Conservation (phyloP, 257 asterid species). For the Parsonsia alboflavescens region DNA sequence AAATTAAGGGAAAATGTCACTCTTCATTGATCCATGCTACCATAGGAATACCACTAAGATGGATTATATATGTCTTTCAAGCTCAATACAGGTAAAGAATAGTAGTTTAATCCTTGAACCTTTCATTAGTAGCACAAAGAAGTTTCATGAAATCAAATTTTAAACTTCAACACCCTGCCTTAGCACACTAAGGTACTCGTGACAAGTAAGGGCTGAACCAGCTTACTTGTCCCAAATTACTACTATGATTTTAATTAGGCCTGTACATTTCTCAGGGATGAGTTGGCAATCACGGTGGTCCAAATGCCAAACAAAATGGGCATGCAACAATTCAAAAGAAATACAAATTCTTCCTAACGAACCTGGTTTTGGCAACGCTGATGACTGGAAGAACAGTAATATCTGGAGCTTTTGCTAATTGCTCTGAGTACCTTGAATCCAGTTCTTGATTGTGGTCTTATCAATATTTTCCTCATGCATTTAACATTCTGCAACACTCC, state of each 20-base stretch:
- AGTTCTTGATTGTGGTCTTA: not conserved
- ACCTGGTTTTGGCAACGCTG: not conserved
- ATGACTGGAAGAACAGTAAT: not conserved
- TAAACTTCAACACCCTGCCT: not conserved
- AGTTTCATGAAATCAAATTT: not conserved
- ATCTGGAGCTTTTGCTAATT: not conserved
- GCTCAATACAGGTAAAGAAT: not conserved
- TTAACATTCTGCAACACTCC: not conserved
- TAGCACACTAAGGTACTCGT: not conserved
- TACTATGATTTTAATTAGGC: not conserved
- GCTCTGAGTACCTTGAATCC: conserved; percentile 1
- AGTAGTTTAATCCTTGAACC: not conserved
- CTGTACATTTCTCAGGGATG: not conserved
- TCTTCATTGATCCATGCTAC: conserved; percentile 6
- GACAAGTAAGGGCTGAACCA: no score
- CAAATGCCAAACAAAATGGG: not conserved
- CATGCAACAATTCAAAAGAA: not conserved
- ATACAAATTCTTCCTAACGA: not conserved
- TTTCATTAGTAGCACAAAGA: not conserved
- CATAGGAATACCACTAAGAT: not conserved
- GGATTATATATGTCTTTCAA: not conserved
- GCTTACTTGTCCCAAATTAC: not conserved
- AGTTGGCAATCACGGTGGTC: not conserved
- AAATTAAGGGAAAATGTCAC: conserved; percentile 2
- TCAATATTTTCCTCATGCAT: not conserved